A percentile compares a stretch with the other conserved stretches of the same genome.
Conservation (phyloP, 2,329 filamentous ascomycete genomes). For the Neurospora sp. region DNA sequence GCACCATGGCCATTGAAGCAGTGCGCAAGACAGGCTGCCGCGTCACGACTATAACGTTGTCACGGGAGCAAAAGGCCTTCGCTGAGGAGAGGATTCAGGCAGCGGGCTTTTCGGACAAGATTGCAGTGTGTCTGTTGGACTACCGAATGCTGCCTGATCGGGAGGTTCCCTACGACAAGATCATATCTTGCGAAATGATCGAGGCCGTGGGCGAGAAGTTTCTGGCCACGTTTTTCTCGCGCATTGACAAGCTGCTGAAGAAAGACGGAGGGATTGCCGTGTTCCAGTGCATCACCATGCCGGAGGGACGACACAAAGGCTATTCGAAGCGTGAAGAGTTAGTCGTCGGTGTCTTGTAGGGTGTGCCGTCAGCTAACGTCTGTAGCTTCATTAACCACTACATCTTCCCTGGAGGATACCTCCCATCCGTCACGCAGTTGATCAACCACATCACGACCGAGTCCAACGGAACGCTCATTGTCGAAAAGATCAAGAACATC, state of each 20-base stretch:
- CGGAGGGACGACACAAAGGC: slow-evolving; percentile 54
- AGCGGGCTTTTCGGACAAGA: slow-evolving; percentile 48
- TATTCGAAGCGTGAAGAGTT: slow-evolving; percentile 57
- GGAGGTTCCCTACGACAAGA: slow-evolving; percentile 52
- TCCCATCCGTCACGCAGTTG: slow-evolving; percentile 48
- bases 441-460: slow-evolving; percentile 49
- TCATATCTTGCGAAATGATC: slow-evolving; percentile 69
- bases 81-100: slow-evolving; percentile 54
- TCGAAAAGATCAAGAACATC: slow-evolving; percentile 61
- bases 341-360: slow-evolving; percentile 15
- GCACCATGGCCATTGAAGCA: slow-evolving; percentile 61
- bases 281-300: slow-evolving; percentile 72
- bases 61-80: slow-evolving; percentile 56
- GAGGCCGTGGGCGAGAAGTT: slow-evolving; percentile 63
- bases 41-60: slow-evolving; percentile 59
- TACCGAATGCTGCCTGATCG: slow-evolving; percentile 53
- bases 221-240: slow-evolving; percentile 56
- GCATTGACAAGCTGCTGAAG: slow-evolving; percentile 54
- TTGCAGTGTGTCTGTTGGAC: slow-evolving; percentile 58
- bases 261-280: slow-evolving; percentile 55
- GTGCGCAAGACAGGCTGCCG: slow-evolving; percentile 55
- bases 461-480: slow-evolving; percentile 50
- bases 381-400: slow-evolving; percentile 60
- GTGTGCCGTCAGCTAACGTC: not conserved
- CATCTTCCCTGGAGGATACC: slow-evolving; percentile 69